Evolutionary conservation across 331 rosid genomes (phyloP), one percentile per base, ranked within the genome.

Genomic region (Stylosanthes scabra): DNA sequence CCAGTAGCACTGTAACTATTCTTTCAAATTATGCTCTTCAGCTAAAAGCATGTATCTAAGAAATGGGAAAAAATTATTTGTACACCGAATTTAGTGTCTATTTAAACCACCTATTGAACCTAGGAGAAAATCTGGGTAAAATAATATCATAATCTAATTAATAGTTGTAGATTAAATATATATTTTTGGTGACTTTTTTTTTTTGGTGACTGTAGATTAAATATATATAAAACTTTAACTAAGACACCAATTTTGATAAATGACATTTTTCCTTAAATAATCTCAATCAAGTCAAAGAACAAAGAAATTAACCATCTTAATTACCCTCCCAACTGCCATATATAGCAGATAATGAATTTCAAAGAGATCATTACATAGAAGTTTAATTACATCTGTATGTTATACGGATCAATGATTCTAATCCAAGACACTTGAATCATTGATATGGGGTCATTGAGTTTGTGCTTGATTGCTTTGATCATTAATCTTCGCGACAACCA

Each of bases 371-470:
- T n/a, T 20, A 63, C 47, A 47, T 3, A 11, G 27, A 60, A 60
- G 49, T 60, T 60, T 61, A 5, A 5, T 60, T 61, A 66, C 29
- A 59, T 27, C 50, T 14, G 20, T 20, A 46, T 46, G 11, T 68
- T 63, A 63, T 56, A 74, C 57, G 20, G 74, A 69, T 37, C 27
- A 63, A 11, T 15, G 57, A 29, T 52, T 59, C 45, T 3, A 6
- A 60, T 47, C 58, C 57, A 68, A 20, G 68, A 61, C 65, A 63
- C 51, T 64, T 49, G 60, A 75, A 72, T n/a, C 71, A 47, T 25
- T 14, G 64, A 11, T 10, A 57, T 27, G 57, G 63, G 63, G 51
- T 64, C 27, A 71, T 27, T 7, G 27, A 46, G 42, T 50, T 29
- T 10, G 11, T 66, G 12, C 31, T 70, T 57, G 14, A 55, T 55